phyloP scores from a whole-genome alignment of 2,329 filamentous ascomycete species.

The Trichoderma atroviride region DNA sequence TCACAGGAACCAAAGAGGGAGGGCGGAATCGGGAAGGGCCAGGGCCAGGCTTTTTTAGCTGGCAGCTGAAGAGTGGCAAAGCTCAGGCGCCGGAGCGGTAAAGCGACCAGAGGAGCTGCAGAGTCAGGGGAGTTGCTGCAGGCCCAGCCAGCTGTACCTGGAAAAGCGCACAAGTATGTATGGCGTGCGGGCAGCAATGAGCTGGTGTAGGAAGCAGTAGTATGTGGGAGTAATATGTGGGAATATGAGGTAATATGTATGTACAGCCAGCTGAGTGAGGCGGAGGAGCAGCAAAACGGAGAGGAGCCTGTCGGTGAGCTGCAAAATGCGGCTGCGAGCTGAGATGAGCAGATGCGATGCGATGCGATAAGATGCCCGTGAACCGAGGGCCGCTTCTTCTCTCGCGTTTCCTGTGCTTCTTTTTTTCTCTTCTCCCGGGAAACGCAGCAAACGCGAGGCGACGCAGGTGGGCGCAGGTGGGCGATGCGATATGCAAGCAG shows the following conservation, averaged over 20 bases:
- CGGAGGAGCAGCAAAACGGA: background rate
- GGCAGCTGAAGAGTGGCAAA: constrained; percentile 19
- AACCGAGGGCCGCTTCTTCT: background rate
- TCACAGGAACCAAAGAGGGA: constrained; percentile 22
- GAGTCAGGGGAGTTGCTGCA: constrained; percentile 13
- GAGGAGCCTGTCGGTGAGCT: constrained; percentile 21
- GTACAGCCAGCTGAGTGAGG: constrained; percentile 20
- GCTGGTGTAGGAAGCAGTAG: background rate
- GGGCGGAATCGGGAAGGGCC: constrained; percentile 4
- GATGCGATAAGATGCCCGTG: background rate
- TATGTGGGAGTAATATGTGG: background rate
- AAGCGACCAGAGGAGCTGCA: constrained; percentile 7
- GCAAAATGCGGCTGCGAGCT: background rate
- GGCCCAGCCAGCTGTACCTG: constrained; percentile 9
- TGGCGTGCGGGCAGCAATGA: constrained; percentile 19
- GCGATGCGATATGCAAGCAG: constrained; percentile 13
- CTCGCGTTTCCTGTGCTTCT: background rate
- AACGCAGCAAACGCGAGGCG: background rate
- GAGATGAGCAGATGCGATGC: constrained; percentile 11
- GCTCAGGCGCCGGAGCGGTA: constrained; percentile 24
- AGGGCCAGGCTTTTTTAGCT: constrained; percentile 10
- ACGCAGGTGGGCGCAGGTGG: constrained; percentile 15
- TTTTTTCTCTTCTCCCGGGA: background rate
- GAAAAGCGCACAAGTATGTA: constrained; percentile 21
- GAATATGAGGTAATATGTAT: constrained; percentile 20